phyloP scores from a whole-genome alignment of 2,329 filamentous ascomycete genomes.

The Pseudocercospora cruenta region DNA sequence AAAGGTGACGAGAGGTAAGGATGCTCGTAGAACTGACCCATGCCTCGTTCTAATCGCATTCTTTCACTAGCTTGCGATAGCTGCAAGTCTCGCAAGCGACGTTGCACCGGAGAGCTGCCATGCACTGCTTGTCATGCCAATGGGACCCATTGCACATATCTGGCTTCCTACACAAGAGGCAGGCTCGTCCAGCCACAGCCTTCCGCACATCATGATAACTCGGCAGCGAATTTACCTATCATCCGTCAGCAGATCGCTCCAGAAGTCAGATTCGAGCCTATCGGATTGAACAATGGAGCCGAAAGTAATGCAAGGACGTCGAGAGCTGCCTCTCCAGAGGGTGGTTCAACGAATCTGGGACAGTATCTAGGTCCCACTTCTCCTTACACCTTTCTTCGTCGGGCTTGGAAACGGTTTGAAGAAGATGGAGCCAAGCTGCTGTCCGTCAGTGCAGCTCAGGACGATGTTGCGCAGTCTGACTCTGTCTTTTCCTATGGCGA shows the following conservation, averaged over 20 bases:
- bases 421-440: constrained; percentile 29
- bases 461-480: constrained; percentile 42
- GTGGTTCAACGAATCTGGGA: constrained; percentile 25
- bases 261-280: background rate
- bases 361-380: constrained; percentile 36
- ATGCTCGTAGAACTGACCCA: background rate
- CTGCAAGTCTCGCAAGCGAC: constrained; percentile 44
- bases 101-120: constrained; percentile 47
- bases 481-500: constrained; percentile 58
- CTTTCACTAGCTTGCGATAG: constrained; percentile 35
- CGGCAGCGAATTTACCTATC: constrained; percentile 6
- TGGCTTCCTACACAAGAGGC: constrained; percentile 54
- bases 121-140: constrained; percentile 43
- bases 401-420: constrained; percentile 55
- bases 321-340: constrained; percentile 26
- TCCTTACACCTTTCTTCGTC: constrained; percentile 48
- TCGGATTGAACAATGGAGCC: constrained; percentile 14
- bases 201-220: constrained; percentile 37
- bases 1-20: constrained; percentile 32
- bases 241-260: constrained; percentile 1
- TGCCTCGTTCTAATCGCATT: constrained; percentile 10
- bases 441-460: constrained; percentile 8
- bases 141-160: constrained; percentile 50
- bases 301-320: constrained; percentile 18
- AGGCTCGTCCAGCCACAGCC: constrained; percentile 32